phyloP scores from a whole-genome alignment of 495 filamentous ascomycete genomes.

The Tuber indicum region DNA sequence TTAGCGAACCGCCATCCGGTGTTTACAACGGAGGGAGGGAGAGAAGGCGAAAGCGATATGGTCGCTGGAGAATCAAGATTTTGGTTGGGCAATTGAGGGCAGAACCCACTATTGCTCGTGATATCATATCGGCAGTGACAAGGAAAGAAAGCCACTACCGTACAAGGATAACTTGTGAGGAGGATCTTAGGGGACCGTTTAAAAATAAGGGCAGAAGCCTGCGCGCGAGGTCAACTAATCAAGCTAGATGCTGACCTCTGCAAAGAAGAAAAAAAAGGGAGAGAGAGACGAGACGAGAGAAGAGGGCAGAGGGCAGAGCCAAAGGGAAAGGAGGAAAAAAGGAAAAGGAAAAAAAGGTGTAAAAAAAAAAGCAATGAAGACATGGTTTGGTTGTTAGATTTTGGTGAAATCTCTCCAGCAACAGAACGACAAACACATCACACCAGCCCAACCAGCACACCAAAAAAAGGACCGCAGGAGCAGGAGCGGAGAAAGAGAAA shows the following conservation, averaged over 20 bases:
- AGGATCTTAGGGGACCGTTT: background rate
- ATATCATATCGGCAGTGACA: background rate
- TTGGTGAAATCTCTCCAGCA: conserved; percentile 18
- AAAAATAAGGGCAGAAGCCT: conserved; percentile 2
- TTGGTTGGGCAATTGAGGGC: background rate
- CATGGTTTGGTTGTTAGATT: background rate
- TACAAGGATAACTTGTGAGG: background rate
- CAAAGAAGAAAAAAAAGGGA: background rate
- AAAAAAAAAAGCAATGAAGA: background rate
- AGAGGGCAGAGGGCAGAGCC: background rate
- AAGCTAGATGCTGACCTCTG: background rate
- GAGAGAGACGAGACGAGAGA: background rate
- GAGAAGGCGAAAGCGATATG: background rate
- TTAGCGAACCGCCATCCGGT: conserved; percentile 2
- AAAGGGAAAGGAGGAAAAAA: background rate
- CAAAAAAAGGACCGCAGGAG: background rate
- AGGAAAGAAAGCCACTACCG: background rate
- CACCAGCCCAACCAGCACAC: conserved; percentile 21
- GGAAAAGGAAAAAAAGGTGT: background rate
- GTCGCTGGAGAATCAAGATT: background rate
- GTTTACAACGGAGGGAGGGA: background rate
- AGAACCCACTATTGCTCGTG: background rate
- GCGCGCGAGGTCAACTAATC: background rate
- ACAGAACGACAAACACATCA: conserved; percentile 36
- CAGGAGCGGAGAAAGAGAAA: background rate